phyloP scores from a whole-genome alignment of 2,329 filamentous ascomycete species.

The Mycosphaerella arachidis region DNA sequence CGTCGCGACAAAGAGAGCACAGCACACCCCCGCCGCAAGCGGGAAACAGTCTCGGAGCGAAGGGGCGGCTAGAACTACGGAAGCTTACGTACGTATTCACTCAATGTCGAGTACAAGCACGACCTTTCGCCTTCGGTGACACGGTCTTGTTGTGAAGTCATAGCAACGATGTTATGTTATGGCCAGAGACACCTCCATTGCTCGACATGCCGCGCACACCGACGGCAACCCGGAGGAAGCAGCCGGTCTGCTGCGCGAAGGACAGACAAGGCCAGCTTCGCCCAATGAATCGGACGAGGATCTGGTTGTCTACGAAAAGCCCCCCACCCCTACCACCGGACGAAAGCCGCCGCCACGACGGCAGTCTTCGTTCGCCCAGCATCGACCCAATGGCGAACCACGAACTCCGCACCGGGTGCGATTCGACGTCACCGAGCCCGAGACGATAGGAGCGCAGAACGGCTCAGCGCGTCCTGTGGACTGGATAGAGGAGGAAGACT shows the following conservation, averaged over 20 bases:
- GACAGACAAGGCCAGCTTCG: slow-evolving; percentile 16
- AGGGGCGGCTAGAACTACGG: too few species aligned
- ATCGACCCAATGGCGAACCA: slow-evolving; percentile 48
- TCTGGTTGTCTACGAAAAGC: slow-evolving; percentile 18
- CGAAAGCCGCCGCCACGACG: slow-evolving; percentile 20
- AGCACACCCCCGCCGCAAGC: background rate
- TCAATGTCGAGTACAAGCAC: background rate
- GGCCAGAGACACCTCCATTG: slow-evolving; percentile 30
- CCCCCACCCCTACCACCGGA: slow-evolving; percentile 6
- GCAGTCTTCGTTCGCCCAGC: slow-evolving; percentile 45
- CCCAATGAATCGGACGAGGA: slow-evolving; percentile 26
- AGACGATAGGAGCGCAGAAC: slow-evolving; percentile 23
- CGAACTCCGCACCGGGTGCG: slow-evolving; percentile 68
- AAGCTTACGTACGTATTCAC: background rate
- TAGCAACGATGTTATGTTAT: slow-evolving; percentile 35
- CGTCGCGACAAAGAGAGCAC: too few species aligned
- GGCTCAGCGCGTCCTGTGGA: slow-evolving; percentile 24
- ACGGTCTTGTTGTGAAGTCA: background rate
- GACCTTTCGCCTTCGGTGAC: background rate
- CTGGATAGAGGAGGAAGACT: slow-evolving; percentile 60
- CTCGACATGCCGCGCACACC: slow-evolving; percentile 24
- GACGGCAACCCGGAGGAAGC: slow-evolving; percentile 25
- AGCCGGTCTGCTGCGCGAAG: slow-evolving; percentile 26
- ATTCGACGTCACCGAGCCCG: slow-evolving; percentile 54
- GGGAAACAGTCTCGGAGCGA: too few species aligned